These are phyloP conservation scores for Jacaranda mimosifolia DNA, from an alignment of 257 asterid genomes.

Conservation along the genomic window DNA sequence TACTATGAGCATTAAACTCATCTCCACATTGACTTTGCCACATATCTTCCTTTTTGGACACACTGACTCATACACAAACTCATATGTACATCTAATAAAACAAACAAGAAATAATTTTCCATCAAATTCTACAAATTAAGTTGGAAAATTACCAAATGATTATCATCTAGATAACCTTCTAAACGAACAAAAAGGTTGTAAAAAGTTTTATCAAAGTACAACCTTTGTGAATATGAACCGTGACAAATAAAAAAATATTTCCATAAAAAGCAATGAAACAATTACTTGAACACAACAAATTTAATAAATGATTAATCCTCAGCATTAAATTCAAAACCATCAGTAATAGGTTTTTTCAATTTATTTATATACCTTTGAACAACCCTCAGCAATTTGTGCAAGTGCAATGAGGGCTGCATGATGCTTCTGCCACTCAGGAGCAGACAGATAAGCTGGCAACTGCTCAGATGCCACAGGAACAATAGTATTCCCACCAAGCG, in stretches of 20 bases:
- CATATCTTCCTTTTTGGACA: not conserved
- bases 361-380: slow-evolving; percentile 58
- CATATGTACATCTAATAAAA: not conserved
- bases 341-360: not conserved
- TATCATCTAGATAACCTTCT: not conserved
- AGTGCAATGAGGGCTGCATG: slow-evolving; percentile 77
- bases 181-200: not conserved
- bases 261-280: not conserved
- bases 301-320: not conserved
- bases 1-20: not conserved
- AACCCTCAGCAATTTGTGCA: slow-evolving; percentile 80
- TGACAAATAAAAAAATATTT: not conserved
- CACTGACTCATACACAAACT: not conserved
- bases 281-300: not conserved
- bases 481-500: slow-evolving; percentile 71
- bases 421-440: slow-evolving; percentile 77
- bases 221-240: not conserved
- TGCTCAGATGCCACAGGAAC: slow-evolving; percentile 78
- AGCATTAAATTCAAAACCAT: not conserved
- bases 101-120: not conserved
- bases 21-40: slow-evolving; percentile 12
- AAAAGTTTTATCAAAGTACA: not conserved
- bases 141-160: not conserved
- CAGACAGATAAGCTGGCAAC: slow-evolving; percentile 61
- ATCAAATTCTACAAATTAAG: not conserved